These are phyloP conservation scores for Amylocarpus encephaloides DNA, from an alignment of 2,329 filamentous ascomycete species.

Conservation along the genomic window DNA sequence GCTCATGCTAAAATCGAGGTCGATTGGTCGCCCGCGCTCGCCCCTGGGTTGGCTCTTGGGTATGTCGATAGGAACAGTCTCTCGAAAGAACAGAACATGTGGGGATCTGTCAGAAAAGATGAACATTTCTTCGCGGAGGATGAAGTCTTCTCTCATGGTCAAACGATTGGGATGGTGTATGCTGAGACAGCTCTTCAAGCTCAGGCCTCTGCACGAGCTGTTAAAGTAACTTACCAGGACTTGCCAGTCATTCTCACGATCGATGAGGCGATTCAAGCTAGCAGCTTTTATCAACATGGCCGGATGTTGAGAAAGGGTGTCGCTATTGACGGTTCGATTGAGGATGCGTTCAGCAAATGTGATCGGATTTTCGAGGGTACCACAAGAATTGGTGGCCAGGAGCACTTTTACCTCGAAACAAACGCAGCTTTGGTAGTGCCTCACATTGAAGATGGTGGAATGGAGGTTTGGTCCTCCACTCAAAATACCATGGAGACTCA, in stretches of 20 bases:
- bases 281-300: slow-evolving; percentile 80
- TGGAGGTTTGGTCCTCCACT: slow-evolving; percentile 87
- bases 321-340: slow-evolving; percentile 51
- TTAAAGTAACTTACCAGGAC: slow-evolving; percentile 84
- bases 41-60: slow-evolving; percentile 61
- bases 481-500: slow-evolving; percentile 94
- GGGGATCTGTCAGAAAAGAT: slow-evolving; percentile 66
- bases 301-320: slow-evolving; percentile 79
- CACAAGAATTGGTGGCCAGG: slow-evolving; percentile 84
- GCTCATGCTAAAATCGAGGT: slow-evolving; percentile 81
- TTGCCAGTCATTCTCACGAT: slow-evolving; percentile 83
- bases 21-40: slow-evolving; percentile 64
- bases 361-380: slow-evolving; percentile 58
- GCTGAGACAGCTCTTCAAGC: slow-evolving; percentile 73
- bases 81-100: slow-evolving; percentile 74
- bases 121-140: slow-evolving; percentile 89
- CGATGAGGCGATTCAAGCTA: slow-evolving; percentile 82
- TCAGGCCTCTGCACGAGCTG: slow-evolving; percentile 70
- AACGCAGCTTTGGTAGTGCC: slow-evolving; percentile 78
- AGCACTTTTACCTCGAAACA: slow-evolving; percentile 95
- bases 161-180: slow-evolving; percentile 82
- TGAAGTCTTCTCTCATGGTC: slow-evolving; percentile 81
- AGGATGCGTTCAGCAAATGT: slow-evolving; percentile 21
- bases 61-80: slow-evolving; percentile 78
- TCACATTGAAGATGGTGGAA: slow-evolving; percentile 84